A percentile compares a stretch with the other conserved stretches of the same genome.
These are phyloP conservation scores for Ceratobasidium sp. DNA, from an alignment of 1,284 basidiomycete species.

Conservation along the genomic window DNA sequence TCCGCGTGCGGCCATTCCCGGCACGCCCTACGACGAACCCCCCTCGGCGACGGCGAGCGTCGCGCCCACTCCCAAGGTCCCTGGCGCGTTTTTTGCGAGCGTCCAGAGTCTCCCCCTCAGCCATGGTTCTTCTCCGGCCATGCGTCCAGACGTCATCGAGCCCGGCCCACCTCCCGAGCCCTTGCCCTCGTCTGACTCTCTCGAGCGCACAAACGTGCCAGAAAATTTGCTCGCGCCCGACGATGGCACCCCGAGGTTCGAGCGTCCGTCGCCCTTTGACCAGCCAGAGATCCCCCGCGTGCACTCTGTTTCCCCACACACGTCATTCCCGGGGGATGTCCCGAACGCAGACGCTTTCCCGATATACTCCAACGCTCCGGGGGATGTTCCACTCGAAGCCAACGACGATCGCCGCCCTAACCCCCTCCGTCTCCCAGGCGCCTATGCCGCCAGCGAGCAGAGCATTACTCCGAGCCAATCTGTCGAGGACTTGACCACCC, in stretches of 20 bases:
- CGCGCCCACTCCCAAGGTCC: neutral
- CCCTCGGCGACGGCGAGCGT: neutral
- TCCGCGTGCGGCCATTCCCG: neutral
- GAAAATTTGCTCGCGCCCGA: neutral
- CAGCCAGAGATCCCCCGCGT: constrained; percentile 1
- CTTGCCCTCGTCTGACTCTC: neutral
- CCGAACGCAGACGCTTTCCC: neutral
- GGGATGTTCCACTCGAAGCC: neutral
- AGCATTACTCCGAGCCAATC: neutral
- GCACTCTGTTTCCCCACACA: neutral
- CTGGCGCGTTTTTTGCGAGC: constrained; percentile 6
- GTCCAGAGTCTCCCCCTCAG: neutral
- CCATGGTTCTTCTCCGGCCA: neutral
- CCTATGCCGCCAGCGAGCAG: neutral
- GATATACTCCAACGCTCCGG: neutral
- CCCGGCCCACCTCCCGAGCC: neutral
- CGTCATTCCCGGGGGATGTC: constrained; percentile 5
- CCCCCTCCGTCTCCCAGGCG: neutral
- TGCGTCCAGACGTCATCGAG: neutral
- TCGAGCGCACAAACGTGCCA: neutral
- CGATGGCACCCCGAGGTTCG: constrained; percentile 5
- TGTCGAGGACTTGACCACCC: neutral
- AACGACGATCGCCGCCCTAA: neutral
- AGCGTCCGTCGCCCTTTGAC: constrained; percentile 11
- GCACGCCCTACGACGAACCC: constrained; percentile 1